phyloP scores from a whole-genome alignment of 768 basidiomycete genomes.

The Xanthoconium stramineum region DNA sequence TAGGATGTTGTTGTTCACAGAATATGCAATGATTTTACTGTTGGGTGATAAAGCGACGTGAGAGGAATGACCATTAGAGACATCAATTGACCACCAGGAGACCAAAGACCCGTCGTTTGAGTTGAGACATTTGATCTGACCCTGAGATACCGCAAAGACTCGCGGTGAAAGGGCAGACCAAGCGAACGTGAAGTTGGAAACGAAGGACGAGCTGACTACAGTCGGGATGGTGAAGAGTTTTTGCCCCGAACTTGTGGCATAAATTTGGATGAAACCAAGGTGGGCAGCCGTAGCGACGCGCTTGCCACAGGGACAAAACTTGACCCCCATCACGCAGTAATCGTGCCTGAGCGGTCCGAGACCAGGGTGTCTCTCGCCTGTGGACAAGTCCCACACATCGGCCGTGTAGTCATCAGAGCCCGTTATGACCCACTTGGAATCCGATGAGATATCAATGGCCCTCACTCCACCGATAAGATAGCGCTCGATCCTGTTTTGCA shows the following conservation, averaged over 20 bases:
- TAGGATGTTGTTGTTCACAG: constrained; percentile 5
- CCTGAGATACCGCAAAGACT: constrained; percentile 15
- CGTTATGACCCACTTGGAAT: constrained; percentile 14
- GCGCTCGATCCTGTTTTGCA: background rate
- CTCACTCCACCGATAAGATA: constrained; percentile 8
- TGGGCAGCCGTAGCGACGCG: constrained; percentile 19
- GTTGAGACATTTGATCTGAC: constrained; percentile 17
- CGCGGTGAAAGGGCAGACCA: constrained; percentile 10
- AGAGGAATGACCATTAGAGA: constrained; percentile 3
- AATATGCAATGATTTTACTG: constrained; percentile 15
- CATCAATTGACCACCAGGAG: constrained; percentile 12
- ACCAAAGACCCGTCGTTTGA: constrained; percentile 11
- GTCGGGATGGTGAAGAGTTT: constrained; percentile 16
- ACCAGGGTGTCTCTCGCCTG: background rate
- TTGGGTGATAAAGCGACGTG: constrained; percentile 12
- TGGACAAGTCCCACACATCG: constrained; percentile 19
- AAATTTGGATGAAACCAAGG: constrained; percentile 18
- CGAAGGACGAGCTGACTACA: constrained; percentile 4
- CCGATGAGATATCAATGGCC: no score
- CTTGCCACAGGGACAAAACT: constrained; percentile 18
- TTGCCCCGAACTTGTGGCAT: constrained; percentile 1
- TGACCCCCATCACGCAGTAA: constrained; percentile 17
- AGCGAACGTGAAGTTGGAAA: constrained; percentile 1
- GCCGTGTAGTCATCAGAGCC: constrained; percentile 12
- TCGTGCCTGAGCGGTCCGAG: constrained; percentile 10